Percentiles rank a stretch among this genome's conserved stretches.
Conservation (phyloP, 2,329 filamentous ascomycete genomes). For the Seiridium unicorne region DNA sequence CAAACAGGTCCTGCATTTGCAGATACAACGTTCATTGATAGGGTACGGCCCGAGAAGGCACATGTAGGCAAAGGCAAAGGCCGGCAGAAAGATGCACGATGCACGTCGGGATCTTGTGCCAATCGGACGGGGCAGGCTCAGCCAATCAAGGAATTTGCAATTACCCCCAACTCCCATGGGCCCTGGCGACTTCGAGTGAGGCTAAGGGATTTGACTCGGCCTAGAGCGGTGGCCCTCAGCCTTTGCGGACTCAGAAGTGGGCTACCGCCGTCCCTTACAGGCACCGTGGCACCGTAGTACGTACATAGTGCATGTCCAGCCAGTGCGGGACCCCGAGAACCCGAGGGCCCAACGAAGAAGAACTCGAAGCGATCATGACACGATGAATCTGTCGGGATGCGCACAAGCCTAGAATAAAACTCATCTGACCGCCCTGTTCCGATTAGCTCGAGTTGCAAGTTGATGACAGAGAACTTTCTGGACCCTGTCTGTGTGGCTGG, state of each 20-base stretch:
- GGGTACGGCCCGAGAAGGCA: no score
- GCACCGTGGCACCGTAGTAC: not conserved
- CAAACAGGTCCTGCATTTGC: no score
- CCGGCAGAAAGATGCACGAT: not conserved
- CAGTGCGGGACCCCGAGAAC: conserved; percentile 2
- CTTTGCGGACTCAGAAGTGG: not conserved
- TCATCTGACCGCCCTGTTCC: not conserved
- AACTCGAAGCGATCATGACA: conserved; percentile 4
- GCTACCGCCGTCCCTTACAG: not conserved
- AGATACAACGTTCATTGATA: no score
- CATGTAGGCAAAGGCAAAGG: not conserved
- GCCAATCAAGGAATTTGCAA: conserved; percentile 2
- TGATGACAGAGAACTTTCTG: not conserved
- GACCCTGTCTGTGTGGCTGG: not conserved
- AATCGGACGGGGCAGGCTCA: not conserved
- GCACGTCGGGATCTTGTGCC: not conserved
- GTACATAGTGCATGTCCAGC: not conserved
- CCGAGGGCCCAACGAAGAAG: not conserved
- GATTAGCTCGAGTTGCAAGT: not conserved
- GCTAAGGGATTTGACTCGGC: not conserved
- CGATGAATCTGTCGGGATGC: not conserved
- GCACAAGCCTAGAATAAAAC: not conserved
- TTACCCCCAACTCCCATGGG: conserved; percentile 2
- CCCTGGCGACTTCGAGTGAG: not conserved
- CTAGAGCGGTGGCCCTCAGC: not conserved